Conservation (phyloP, 129 eudicot genomes). For the Pittosporum tobira region DNA sequence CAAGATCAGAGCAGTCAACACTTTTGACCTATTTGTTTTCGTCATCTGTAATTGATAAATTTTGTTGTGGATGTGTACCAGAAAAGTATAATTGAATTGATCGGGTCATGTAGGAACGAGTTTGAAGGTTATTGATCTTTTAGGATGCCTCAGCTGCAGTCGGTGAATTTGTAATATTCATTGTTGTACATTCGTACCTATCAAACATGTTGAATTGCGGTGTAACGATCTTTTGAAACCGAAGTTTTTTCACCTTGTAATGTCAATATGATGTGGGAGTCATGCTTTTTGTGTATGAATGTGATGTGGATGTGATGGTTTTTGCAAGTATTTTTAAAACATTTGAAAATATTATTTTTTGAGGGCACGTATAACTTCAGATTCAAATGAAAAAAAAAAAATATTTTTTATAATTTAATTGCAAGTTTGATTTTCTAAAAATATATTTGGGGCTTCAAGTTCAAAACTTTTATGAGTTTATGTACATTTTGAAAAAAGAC, state of each 20-base stretch:
- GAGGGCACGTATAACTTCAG: too few relatives aligned
- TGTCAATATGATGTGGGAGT: too few relatives aligned
- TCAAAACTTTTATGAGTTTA: too few relatives aligned
- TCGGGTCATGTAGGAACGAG: background rate
- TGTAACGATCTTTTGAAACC: background rate
- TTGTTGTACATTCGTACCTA: too few relatives aligned
- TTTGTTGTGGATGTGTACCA: background rate
- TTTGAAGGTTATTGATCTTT: background rate
- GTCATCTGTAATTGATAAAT: constrained; percentile 6
- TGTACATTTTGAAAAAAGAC: too few relatives aligned
- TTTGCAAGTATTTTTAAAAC: too few relatives aligned
- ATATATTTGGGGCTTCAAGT: too few relatives aligned
- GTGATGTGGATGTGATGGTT: background rate
- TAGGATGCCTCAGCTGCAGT: constrained; percentile 20
- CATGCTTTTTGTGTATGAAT: background rate
- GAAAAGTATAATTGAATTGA: background rate
- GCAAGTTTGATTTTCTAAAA: too few relatives aligned
- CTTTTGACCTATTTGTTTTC: background rate
- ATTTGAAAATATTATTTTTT: too few relatives aligned
- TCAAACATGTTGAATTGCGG: background rate
- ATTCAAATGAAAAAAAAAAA: too few relatives aligned
- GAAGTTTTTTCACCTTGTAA: background rate
- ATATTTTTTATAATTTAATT: too few relatives aligned
- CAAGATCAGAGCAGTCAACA: background rate
- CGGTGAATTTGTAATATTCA: background rate